A percentile compares a stretch with the other conserved stretches of the same genome.
Conservation (phyloP, 2,329 filamentous ascomycete species). For the Didymella segeticola region DNA sequence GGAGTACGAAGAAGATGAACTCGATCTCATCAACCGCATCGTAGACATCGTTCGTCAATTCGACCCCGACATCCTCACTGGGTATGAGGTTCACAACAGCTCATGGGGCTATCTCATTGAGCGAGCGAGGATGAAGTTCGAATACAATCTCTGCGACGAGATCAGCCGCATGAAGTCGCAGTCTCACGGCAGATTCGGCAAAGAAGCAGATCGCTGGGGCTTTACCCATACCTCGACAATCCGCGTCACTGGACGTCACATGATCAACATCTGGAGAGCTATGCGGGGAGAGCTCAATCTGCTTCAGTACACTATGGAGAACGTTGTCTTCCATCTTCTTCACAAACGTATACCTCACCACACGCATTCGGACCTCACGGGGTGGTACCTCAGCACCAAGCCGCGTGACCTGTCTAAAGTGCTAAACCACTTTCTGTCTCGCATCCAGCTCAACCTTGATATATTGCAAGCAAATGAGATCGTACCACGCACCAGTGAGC, state of each 20-base stretch:
- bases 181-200: constrained; percentile 83
- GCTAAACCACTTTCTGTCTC: constrained; percentile 76
- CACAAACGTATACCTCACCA: constrained; percentile 90
- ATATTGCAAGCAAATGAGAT: constrained; percentile 91
- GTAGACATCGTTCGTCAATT: constrained; percentile 82
- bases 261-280: constrained; percentile 96
- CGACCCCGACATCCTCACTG: constrained; percentile 92
- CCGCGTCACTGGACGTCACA: constrained; percentile 88
- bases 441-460: constrained; percentile 83
- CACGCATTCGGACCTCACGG: constrained; percentile 76
- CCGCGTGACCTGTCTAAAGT: constrained; percentile 75
- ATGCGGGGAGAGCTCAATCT: constrained; percentile 94
- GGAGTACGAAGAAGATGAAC: constrained; percentile 76
- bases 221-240: constrained; percentile 94
- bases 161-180: constrained; percentile 87
- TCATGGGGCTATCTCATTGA: constrained; percentile 98
- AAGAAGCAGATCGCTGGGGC: constrained; percentile 87
- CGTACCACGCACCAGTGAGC: constrained; percentile 87
- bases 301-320: constrained; percentile 95
- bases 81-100: constrained; percentile 90
- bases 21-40: constrained; percentile 84
- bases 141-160: constrained; percentile 89
- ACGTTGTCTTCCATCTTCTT: constrained; percentile 89
- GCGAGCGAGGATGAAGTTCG: constrained; percentile 82
- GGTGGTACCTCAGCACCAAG: constrained; percentile 77